Base-by-base conservation (phyloP, 2,329 filamentous ascomycete species). In the Alternaria alternata region DNA sequence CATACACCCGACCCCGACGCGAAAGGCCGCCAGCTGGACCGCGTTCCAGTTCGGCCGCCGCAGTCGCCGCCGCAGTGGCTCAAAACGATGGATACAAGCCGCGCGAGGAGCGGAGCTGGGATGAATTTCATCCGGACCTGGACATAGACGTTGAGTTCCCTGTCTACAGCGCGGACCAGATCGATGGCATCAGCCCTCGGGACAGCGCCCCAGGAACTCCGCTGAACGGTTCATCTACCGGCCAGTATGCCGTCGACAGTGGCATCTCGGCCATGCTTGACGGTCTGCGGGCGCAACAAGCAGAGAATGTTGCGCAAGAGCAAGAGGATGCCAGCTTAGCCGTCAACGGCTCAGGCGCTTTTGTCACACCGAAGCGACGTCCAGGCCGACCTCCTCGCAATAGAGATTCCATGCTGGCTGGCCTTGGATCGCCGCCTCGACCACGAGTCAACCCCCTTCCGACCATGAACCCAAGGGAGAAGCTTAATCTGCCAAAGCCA, bases 71-170 rank as follows among this genome's bases (percentile, higher is more conserved):
- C 6, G 91, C 91, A 4, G 91, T 95, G 60, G 92, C 93, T 68
- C 93, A 97, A 75, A 94, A 89, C 71, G 95, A 98, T 82, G 94
- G 94, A 51, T 98, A 98, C 81, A 99, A 99, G 78, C 95, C 95
- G 32, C 87, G 95, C 73, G 95, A 99, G 80, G 95, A 99, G 81
- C 89, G 94, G 64, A 92, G 93, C 53, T 99, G 94, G 93, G 94
- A 97, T 74, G 95, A 99, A 77, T 98, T 98, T 66, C 95, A 99
- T 78, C 93, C 93, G 0, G 92, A 97, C 71, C 87, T 99, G 53
- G 94, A 98, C 80, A 93, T 97, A 49, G 93, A 97, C 57, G 86
- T 86, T 12, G 87, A 87, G 4, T 90, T 97, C 65, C 88, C 90
- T 67, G 84, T 97, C 3, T 94, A 94, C 74, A 88, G 86, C 49